A percentile compares a stretch with the other conserved stretches of the same genome.
Evolutionary conservation across 176 grass and related monocot species (phyloP).

Genomic region (Ampelocalamus luodianensis): DNA sequence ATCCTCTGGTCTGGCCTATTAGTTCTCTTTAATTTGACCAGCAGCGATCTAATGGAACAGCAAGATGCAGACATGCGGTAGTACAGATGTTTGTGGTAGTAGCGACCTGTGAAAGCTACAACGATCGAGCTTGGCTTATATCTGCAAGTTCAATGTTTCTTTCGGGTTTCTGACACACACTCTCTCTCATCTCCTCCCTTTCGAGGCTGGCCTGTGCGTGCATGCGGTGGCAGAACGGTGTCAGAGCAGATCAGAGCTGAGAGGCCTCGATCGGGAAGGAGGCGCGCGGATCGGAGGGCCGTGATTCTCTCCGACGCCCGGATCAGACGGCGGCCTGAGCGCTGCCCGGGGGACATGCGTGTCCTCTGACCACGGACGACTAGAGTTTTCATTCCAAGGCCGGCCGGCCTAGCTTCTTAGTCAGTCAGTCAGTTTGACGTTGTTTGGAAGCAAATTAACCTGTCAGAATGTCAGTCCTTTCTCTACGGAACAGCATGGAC

Average conservation of each 20-base stretch:
- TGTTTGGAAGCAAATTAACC: conserved; percentile 51
- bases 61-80: neutral
- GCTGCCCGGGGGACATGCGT: neutral
- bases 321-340: conserved; percentile 46
- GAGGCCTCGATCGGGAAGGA: conserved; percentile 28
- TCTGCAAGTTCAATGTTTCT: too few species aligned
- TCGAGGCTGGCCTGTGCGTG: neutral
- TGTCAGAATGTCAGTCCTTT: conserved; percentile 42
- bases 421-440: conserved; percentile 29
- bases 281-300: conserved; percentile 29
- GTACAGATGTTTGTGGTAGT: neutral
- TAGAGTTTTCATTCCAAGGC: neutral
- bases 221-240: conserved; percentile 48
- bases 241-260: conserved; percentile 36
- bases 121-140: too few species aligned
- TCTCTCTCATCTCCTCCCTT: neutral
- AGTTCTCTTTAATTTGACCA: neutral
- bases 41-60: neutral
- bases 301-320: conserved; percentile 6
- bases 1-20: too few species aligned
- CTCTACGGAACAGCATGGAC: neutral
- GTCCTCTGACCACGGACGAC: neutral
- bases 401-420: neutral
- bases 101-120: neutral
- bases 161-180: too few species aligned